These are phyloP conservation scores for Ustilago lituana DNA, from an alignment of 1,284 basidiomycete species.

Conservation along the genomic window DNA sequence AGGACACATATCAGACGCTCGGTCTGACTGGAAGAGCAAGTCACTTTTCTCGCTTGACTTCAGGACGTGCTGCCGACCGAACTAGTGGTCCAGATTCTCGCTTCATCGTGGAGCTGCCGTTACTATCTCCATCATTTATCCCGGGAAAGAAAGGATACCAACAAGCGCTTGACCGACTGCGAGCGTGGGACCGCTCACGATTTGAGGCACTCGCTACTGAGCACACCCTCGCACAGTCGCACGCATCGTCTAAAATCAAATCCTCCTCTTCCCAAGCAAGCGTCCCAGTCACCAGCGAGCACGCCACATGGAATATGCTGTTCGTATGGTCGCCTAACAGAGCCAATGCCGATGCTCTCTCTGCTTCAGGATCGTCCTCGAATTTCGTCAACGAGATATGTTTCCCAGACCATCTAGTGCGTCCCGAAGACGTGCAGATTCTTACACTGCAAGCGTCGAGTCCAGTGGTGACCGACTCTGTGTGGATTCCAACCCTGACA, in stretches of 20 bases:
- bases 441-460: neutral
- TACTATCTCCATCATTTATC: slow-evolving; percentile 56
- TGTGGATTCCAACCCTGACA: slow-evolving; percentile 35
- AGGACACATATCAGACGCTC: slow-evolving; percentile 64
- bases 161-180: slow-evolving; percentile 47
- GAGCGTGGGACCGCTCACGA: slow-evolving; percentile 52
- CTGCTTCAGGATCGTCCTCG: neutral
- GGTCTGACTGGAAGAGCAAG: slow-evolving; percentile 60
- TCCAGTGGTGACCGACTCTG: slow-evolving; percentile 17
- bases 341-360: neutral
- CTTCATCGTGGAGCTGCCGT: slow-evolving; percentile 58
- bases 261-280: neutral
- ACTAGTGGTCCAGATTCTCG: slow-evolving; percentile 53
- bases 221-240: slow-evolving; percentile 20
- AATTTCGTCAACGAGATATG: slow-evolving; percentile 15
- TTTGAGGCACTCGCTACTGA: slow-evolving; percentile 8
- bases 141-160: slow-evolving; percentile 62
- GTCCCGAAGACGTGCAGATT: slow-evolving; percentile 6
- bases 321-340: slow-evolving; percentile 42
- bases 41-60: slow-evolving; percentile 52
- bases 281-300: slow-evolving; percentile 13
- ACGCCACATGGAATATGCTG: slow-evolving; percentile 49
- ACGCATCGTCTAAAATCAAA: slow-evolving; percentile 23
- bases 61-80: slow-evolving; percentile 61
- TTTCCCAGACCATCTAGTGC: slow-evolving; percentile 38